Evolutionary conservation across 768 basidiomycete genomes (phyloP).

Genomic region (Imleria badia): DNA sequence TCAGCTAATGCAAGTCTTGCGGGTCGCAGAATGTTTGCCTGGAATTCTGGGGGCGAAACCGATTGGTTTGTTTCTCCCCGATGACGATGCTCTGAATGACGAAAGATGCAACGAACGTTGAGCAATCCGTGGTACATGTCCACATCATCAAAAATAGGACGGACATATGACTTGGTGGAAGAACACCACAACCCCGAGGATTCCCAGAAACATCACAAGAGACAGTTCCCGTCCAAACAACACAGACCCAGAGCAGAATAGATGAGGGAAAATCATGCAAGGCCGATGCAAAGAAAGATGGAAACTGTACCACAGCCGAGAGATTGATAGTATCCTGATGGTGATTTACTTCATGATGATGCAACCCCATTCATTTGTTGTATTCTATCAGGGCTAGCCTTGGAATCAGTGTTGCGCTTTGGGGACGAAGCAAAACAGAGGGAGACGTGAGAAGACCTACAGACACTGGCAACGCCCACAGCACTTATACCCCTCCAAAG

Average conservation of each 20-base stretch:
- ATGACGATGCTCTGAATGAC: constrained; percentile 1
- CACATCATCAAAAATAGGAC: constrained; percentile 2
- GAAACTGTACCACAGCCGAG: constrained; percentile 14
- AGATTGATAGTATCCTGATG: neutral
- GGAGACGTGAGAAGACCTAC: constrained; percentile 20
- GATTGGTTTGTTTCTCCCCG: neutral
- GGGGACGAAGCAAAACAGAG: constrained; percentile 11
- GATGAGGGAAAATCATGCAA: constrained; percentile 4
- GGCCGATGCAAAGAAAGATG: neutral
- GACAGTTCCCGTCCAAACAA: constrained; percentile 2
- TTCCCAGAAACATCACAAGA: neutral
- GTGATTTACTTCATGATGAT: constrained; percentile 7
- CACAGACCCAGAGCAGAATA: constrained; percentile 6
- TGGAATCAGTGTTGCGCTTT: constrained; percentile 8
- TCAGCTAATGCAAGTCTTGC: neutral
- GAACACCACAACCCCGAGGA: neutral
- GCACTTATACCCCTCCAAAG: constrained; percentile 14
- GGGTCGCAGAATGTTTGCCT: constrained; percentile 3
- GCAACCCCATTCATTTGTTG: constrained; percentile 10
- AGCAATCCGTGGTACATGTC: neutral
- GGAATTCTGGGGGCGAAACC: neutral
- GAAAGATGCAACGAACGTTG: constrained; percentile 7
- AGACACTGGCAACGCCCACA: neutral
- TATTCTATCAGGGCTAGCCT: constrained; percentile 11
- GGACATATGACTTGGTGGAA: neutral